Evolutionary conservation across 169 alveolate species (phyloP), one percentile per base, ranked within the genome.

Genomic region (Plasmodium gallinaceum): DNA sequence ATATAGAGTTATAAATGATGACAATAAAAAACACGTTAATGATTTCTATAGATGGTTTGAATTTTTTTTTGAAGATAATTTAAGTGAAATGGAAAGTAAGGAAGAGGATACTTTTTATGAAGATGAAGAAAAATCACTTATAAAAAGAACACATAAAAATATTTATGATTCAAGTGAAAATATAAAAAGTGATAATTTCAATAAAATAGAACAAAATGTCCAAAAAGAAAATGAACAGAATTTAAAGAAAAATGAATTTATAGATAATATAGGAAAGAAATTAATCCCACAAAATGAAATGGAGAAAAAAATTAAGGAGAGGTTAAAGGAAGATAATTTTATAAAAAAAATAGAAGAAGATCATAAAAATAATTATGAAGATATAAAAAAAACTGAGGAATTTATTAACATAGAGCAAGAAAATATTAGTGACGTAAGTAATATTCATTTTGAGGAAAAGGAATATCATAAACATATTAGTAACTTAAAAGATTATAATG

Each of bases 41-140:
- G 80, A 57, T 5, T 83, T 68, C 68, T 83, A 83, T 46, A 83
- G 60, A 46, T 83, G 91, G 91, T 83, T 83, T 83, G 91, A 83
- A 14, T 83, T 68, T 14, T 83, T 83, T 68, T 83, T 83, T 62
- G 68, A 54, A 8, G 39, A 68, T 52, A 48, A 32, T 24, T 5
- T 37, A 20, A 52, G 22, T 20, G 32, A 4, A 37, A n/a, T 5
- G 7, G 72, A 24, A 18, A 16, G 51, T 2, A 37, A 37, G 7
- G 51, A 65, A 16, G 74, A 48, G 39, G 39, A 32, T 32, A 32
- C 39, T 32, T 2, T 4, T 32, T 1, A 32, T 32, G 39, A 32
- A 32, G 4, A 32, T 39, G 48, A 14, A 70, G 8, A n/a, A 2
- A 16, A 12, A 18, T 12, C 22, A 39, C 7, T 12, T 26, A 26